phyloP scores from a whole-genome alignment of 139 green algal species.

The Pseudopediastrum boryanum region DNA sequence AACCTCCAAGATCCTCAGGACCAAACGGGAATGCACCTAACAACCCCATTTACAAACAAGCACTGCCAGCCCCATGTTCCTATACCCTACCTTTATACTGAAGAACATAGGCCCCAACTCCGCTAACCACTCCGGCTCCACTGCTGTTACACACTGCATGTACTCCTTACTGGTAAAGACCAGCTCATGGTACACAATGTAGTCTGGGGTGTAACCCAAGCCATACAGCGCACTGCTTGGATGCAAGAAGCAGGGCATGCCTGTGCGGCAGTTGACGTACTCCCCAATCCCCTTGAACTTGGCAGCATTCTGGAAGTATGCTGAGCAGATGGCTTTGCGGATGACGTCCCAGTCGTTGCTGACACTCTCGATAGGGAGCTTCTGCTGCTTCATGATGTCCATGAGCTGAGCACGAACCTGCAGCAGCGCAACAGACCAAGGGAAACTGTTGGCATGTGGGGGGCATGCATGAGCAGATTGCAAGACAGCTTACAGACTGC shows the following conservation, averaged over 20 bases:
- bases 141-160: constrained; percentile 97
- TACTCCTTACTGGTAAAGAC: constrained; percentile 98
- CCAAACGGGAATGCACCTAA: too few relatives aligned
- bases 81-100: constrained; percentile 83
- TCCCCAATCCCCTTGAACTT: constrained; percentile 96
- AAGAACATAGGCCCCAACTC: constrained; percentile 99
- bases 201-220: constrained; percentile 96
- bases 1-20: too few relatives aligned
- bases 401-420: constrained; percentile 86
- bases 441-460: too few relatives aligned
- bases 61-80: background rate
- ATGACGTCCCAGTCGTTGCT: constrained; percentile 94
- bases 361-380: constrained; percentile 67
- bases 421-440: too few relatives aligned
- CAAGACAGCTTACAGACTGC: too few relatives aligned
- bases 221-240: constrained; percentile 92
- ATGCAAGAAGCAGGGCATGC: constrained; percentile 91
- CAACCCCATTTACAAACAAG: too few relatives aligned
- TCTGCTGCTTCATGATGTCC: constrained; percentile 96
- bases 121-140: constrained; percentile 97
- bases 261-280: constrained; percentile 91
- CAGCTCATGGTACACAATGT: constrained; percentile 97
- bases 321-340: constrained; percentile 94
- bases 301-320: constrained; percentile 97
- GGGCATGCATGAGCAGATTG: too few relatives aligned